Conservation (phyloP, 768 basidiomycete species). For the Pilatotrama ljubarskyi region DNA sequence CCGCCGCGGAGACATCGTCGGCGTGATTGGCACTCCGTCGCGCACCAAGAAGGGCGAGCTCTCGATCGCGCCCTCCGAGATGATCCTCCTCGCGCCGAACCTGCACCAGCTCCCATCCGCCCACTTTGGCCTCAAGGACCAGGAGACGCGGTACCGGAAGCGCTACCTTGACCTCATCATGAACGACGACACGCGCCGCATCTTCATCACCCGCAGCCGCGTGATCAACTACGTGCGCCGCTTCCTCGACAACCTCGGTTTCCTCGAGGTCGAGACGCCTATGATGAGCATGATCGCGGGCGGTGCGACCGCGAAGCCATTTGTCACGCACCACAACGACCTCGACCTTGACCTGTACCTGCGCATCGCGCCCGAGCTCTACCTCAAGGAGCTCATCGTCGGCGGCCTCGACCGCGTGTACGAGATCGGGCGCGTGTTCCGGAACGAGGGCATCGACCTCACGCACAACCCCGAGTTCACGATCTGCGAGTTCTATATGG, state of each 20-base stretch:
- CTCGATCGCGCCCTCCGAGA: conserved; percentile 78
- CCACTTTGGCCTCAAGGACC: conserved; percentile 95
- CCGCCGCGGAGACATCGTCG: conserved; percentile 95
- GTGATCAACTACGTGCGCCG: conserved; percentile 93
- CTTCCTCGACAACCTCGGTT: conserved; percentile 87
- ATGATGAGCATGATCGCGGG: conserved; percentile 97
- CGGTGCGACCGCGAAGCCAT: conserved; percentile 98
- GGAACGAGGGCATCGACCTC: conserved; percentile 97
- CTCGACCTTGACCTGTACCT: conserved; percentile 95
- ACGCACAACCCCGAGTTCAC: conserved; percentile 99
- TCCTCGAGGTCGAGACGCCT: conserved; percentile 98
- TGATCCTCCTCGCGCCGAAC: conserved; percentile 92
- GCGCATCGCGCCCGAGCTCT: conserved; percentile 96
- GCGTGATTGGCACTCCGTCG: conserved; percentile 84
- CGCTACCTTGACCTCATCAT: conserved; percentile 98
- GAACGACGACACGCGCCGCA: conserved; percentile 83
- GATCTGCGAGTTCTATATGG: conserved; percentile 99
- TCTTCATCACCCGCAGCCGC: conserved; percentile 86
- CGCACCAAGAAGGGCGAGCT: conserved; percentile 97
- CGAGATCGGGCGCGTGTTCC: conserved; percentile 97
- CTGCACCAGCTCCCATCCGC: conserved; percentile 92
- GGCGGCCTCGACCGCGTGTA: conserved; percentile 98
- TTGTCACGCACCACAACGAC: conserved; percentile 98
- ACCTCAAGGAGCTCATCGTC: conserved; percentile 96
- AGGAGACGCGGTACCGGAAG: conserved; percentile 97